These are phyloP conservation scores for Cryphonectria radicalis DNA, from an alignment of 2,329 filamentous ascomycete species.

Conservation along the genomic window DNA sequence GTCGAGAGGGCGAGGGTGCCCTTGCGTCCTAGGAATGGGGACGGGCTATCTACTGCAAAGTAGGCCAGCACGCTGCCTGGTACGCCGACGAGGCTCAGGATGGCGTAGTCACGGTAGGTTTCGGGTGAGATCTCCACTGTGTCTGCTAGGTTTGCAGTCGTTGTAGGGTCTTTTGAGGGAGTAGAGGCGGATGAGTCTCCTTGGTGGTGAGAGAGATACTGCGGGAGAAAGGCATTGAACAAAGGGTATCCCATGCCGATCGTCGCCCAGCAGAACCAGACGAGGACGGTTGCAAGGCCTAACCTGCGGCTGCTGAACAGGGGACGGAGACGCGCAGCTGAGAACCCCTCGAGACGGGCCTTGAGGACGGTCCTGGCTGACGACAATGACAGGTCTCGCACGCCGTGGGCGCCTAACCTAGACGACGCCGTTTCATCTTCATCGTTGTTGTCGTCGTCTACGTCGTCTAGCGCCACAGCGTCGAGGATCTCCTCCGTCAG, in stretches of 20 bases:
- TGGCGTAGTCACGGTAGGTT: conserved; percentile 81
- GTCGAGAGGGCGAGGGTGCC: conserved; percentile 73
- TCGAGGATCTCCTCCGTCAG: conserved; percentile 73
- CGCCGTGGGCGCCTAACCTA: background rate
- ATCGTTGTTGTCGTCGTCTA: conserved; percentile 27
- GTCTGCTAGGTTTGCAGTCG: background rate
- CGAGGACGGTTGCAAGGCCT: conserved; percentile 54
- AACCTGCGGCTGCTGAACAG: conserved; percentile 63
- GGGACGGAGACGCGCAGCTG: conserved; percentile 66
- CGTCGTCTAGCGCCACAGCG: conserved; percentile 51
- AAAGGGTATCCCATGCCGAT: conserved; percentile 88
- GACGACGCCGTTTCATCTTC: background rate
- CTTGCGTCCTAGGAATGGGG: conserved; percentile 68
- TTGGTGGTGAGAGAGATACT: conserved; percentile 69
- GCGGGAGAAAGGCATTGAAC: conserved; percentile 89
- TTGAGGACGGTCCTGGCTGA: conserved; percentile 51
- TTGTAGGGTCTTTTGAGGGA: background rate
- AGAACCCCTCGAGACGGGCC: conserved; percentile 68
- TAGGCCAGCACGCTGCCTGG: conserved; percentile 77
- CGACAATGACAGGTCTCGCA: conserved; percentile 18
- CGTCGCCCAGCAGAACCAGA: conserved; percentile 82
- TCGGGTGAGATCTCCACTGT: conserved; percentile 44
- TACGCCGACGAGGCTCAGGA: conserved; percentile 76
- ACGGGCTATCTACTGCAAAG: conserved; percentile 69
- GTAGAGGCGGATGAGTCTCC: conserved; percentile 37